A percentile compares a stretch with the other conserved stretches of the same genome.
Evolutionary conservation across 345 rosid species (phyloP).

Genomic region (Toxicodendron radicans): DNA sequence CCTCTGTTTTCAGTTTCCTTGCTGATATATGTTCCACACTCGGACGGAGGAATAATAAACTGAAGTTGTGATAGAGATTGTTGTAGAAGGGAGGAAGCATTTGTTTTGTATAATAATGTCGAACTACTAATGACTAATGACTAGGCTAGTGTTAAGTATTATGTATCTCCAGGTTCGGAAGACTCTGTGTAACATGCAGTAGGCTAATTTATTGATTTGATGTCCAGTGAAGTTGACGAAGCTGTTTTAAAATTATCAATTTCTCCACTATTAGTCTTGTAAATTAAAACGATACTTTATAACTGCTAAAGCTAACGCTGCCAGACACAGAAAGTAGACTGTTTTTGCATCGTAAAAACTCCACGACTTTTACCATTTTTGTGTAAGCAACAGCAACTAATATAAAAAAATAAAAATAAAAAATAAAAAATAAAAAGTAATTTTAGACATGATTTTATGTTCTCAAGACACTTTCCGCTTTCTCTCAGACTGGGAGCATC

Average conservation of each 20-base stretch:
- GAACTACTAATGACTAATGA: no score
- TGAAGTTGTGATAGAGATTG: slow-evolving; percentile 14
- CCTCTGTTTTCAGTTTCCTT: slow-evolving; percentile 36
- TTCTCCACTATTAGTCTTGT: background rate
- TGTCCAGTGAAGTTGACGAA: background rate
- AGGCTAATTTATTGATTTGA: background rate
- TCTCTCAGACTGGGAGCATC: background rate
- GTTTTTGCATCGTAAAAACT: background rate
- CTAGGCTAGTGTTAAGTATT: background rate
- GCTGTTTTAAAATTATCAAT: background rate
- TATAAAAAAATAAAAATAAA: background rate
- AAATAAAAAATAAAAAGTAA: no score
- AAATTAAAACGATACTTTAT: background rate
- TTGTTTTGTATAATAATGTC: background rate
- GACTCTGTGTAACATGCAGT: background rate
- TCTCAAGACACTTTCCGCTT: background rate
- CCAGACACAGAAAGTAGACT: no score
- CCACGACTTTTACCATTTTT: background rate
- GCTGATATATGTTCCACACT: slow-evolving; percentile 45
- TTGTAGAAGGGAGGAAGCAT: background rate
- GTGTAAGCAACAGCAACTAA: background rate
- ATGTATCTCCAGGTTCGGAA: background rate
- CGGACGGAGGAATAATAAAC: slow-evolving; percentile 27
- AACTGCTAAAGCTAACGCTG: background rate
- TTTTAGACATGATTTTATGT: background rate